Percentiles rank a stretch among this genome's conserved stretches.
Conservation (phyloP, 352 stramenopile species). For the Elongisporangium anandrum region DNA sequence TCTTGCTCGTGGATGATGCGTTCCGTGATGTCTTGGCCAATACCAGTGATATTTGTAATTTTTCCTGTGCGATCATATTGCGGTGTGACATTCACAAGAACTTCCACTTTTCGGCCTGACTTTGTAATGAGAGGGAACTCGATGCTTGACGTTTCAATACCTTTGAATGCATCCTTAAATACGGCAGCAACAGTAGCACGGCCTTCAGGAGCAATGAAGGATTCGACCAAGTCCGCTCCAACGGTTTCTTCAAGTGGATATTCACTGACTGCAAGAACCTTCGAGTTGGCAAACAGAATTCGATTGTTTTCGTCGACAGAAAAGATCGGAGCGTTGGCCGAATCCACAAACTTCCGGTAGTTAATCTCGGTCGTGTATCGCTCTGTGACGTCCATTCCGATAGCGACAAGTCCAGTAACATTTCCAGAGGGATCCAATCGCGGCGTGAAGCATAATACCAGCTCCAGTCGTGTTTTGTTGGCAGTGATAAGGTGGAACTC, state of each 20-base stretch:
- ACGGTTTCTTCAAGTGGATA: conserved; percentile 57
- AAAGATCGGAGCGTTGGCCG: conserved; percentile 65
- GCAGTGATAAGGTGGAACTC: conserved; percentile 53
- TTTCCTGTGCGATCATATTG: conserved; percentile 69
- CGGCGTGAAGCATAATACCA: conserved; percentile 44
- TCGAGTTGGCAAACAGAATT: conserved; percentile 66
- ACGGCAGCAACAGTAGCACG: conserved; percentile 21
- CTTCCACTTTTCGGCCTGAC: conserved; percentile 39
- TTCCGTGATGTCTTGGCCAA: conserved; percentile 48
- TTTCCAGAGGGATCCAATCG: conserved; percentile 68
- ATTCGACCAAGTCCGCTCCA: conserved; percentile 36
- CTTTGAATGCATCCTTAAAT: conserved; percentile 32
- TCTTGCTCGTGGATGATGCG: conserved; percentile 57
- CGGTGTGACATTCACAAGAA: conserved; percentile 39
- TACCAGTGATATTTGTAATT: conserved; percentile 28
- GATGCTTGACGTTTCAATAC: conserved; percentile 46
- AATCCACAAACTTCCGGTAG: conserved; percentile 40
- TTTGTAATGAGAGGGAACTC: conserved; percentile 71
- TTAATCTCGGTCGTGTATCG: conserved; percentile 32
- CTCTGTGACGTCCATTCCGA: conserved; percentile 40
- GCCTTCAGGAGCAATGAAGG: conserved; percentile 27
- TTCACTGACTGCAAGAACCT: conserved; percentile 68
- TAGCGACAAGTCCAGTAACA: conserved; percentile 39
- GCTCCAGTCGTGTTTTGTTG: conserved; percentile 32
- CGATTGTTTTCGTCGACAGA: conserved; percentile 61